Base-by-base conservation (phyloP, 1,284 basidiomycete genomes). In the Naganishia sp. region DNA sequence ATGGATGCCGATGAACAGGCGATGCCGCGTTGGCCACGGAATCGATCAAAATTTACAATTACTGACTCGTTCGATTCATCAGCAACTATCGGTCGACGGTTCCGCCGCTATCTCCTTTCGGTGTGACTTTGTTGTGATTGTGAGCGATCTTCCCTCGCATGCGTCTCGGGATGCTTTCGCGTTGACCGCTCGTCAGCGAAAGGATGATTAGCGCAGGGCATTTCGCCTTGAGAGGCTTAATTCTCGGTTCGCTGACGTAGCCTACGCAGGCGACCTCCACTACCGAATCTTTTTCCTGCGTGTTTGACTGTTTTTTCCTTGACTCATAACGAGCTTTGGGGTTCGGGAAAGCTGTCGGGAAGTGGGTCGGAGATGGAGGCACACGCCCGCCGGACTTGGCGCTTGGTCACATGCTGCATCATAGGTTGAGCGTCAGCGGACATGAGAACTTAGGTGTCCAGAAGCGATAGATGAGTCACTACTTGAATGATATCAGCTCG, bases 11-110 rank as follows among this genome's bases (percentile, higher is more conserved):
- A 18, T 31, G 28, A 48, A n/a, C 59, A n/a, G 31, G 21, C 48
- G 15, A 33, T 39, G 46, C 59, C 48, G 59, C 21, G 49, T 7
- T 18, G 59, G 33, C 48, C 15, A 49, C 59, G 59, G 23, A 25
- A 43, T 49, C 53, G 53, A 16, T 31, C 59, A 61, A 61, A 61
- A 52, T 61, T 61, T 36, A n/a, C 25, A 46, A 42, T 33, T 18
- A 11, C 10, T 57, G 43, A 57, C 55, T 57, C 23, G 55, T 61
- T 23, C 33, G 59, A 61, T 61, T 61, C 59, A 61, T 61, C 59
- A 60, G 57, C 57, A 61, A 48, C 59, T 21, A 61, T 42, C 48
- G 48, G 48, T 39, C 21, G 25, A 42, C 59, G 59, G 59, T 50
- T 61, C 59, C 59, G 59, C 59, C 44, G 56, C 15, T 46, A 48